These are phyloP conservation scores for Vitis hybrid DNA, from an alignment of 177 flowering plant genomes.

Conservation along the genomic window DNA sequence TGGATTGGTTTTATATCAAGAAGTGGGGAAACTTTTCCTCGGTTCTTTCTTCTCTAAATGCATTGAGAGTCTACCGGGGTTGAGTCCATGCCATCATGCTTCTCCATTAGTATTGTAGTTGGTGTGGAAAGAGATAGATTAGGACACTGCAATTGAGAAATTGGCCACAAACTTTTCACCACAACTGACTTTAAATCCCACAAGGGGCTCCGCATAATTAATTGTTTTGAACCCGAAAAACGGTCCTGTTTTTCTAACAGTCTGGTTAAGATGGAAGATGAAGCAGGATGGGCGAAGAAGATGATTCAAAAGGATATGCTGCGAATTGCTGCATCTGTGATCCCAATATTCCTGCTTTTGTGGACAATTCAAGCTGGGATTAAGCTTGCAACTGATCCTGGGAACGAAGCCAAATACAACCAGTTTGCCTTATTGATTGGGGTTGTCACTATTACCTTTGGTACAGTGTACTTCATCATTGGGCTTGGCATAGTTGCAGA, in stretches of 20 bases:
- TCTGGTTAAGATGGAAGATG: neutral
- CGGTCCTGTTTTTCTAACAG: neutral
- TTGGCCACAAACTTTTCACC: too few relatives aligned
- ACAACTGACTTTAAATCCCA: too few relatives aligned
- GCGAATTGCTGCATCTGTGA: neutral
- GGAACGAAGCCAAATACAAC: neutral
- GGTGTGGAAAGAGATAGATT: too few relatives aligned
- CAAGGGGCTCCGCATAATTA: too few relatives aligned
- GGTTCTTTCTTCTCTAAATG: too few relatives aligned
- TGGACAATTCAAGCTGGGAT: slow-evolving; percentile 18
- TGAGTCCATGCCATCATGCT: too few relatives aligned
- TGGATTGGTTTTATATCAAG: too few relatives aligned
- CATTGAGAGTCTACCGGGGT: too few relatives aligned
- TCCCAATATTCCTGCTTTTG: slow-evolving; percentile 8
- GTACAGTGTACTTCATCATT: slow-evolving; percentile 10
- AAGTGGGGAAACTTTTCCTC: too few relatives aligned
- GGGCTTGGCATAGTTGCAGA: slow-evolving; percentile 16
- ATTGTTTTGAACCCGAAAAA: too few relatives aligned
- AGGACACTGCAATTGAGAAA: too few relatives aligned
- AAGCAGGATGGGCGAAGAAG: neutral
- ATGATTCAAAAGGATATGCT: neutral
- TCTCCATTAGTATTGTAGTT: too few relatives aligned
- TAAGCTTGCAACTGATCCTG: slow-evolving; percentile 6
- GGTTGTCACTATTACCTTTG: slow-evolving; percentile 8
- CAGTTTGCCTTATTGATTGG: slow-evolving; percentile 11